A percentile compares a stretch with the other conserved stretches of the same genome.
Evolutionary conservation across 345 rosid species (phyloP).

Genomic region (Syzygium jambos): DNA sequence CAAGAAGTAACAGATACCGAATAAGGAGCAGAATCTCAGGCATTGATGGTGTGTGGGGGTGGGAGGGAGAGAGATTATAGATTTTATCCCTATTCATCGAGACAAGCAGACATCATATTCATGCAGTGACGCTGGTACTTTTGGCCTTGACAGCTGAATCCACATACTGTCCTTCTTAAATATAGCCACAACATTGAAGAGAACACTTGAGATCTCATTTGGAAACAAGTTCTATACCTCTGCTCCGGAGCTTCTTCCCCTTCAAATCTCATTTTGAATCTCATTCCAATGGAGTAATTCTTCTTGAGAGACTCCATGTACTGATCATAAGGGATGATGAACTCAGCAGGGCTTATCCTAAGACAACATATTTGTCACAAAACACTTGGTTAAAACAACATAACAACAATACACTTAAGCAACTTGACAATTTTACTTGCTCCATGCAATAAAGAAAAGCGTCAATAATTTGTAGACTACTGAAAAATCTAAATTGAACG

Average conservation of each 20-base stretch:
- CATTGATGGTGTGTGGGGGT: neutral
- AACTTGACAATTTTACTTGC: neutral
- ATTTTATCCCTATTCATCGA: neutral
- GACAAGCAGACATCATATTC: neutral
- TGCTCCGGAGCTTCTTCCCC: slow-evolving; percentile 92
- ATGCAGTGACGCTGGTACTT: neutral
- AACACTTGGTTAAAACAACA: neutral
- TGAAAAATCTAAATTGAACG: neutral
- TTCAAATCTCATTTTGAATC: slow-evolving; percentile 89
- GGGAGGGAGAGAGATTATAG: neutral
- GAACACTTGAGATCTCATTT: neutral
- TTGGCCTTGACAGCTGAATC: neutral
- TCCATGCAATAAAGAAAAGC: neutral
- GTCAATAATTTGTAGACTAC: neutral
- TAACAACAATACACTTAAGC: neutral
- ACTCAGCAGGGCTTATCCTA: slow-evolving; percentile 87
- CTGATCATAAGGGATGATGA: slow-evolving; percentile 72
- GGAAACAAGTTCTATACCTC: slow-evolving; percentile 28
- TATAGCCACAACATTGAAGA: neutral
- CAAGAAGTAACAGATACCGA: neutral
- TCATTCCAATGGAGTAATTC: slow-evolving; percentile 69
- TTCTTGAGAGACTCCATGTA: slow-evolving; percentile 63
- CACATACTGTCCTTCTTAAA: neutral
- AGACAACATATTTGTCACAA: neutral
- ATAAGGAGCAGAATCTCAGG: neutral